Evolutionary conservation across 2,329 filamentous ascomycete genomes (phyloP).

Genomic region (Colletotrichum karsti): DNA sequence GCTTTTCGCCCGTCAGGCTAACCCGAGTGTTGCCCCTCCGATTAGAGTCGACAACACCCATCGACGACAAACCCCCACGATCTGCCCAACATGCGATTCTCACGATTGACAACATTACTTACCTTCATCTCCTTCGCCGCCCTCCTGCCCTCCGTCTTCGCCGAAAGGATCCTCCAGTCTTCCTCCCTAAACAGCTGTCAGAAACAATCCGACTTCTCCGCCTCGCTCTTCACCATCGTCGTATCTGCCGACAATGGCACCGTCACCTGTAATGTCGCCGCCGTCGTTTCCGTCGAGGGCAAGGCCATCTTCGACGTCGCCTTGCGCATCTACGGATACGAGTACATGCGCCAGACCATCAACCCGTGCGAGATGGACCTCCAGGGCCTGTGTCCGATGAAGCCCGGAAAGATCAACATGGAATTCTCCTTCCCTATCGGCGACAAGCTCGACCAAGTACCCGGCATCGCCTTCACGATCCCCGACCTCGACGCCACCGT

Average conservation of each 20-base stretch:
- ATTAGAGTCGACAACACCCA: not conserved
- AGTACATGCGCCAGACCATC: conserved; percentile 71
- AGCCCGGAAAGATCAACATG: conserved; percentile 80
- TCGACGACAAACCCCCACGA: not conserved
- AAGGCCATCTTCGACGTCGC: conserved; percentile 81
- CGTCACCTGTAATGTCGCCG: conserved; percentile 78
- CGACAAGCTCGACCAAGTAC: conserved; percentile 62
- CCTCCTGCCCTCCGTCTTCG: conserved; percentile 58
- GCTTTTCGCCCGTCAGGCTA: not conserved
- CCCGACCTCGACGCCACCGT: conserved; percentile 92
- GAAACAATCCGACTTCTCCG: conserved; percentile 84
- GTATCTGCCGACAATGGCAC: conserved; percentile 81
- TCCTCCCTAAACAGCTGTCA: conserved; percentile 87
- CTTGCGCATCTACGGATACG: conserved; percentile 84
- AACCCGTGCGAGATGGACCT: conserved; percentile 80
- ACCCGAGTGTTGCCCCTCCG: not conserved
- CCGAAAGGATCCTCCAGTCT: conserved; percentile 77
- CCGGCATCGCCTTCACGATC: conserved; percentile 83
- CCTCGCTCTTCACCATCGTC: conserved; percentile 86
- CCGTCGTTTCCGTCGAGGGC: conserved; percentile 83
- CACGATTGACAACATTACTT: conserved; percentile 37
- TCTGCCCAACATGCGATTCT: conserved; percentile 13
- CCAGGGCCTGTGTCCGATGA: conserved; percentile 89
- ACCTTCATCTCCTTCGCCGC: conserved; percentile 54
- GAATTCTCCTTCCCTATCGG: conserved; percentile 40